Base-by-base conservation (phyloP, 306 rosid genomes). In the Glycyrrhiza uralensis region DNA sequence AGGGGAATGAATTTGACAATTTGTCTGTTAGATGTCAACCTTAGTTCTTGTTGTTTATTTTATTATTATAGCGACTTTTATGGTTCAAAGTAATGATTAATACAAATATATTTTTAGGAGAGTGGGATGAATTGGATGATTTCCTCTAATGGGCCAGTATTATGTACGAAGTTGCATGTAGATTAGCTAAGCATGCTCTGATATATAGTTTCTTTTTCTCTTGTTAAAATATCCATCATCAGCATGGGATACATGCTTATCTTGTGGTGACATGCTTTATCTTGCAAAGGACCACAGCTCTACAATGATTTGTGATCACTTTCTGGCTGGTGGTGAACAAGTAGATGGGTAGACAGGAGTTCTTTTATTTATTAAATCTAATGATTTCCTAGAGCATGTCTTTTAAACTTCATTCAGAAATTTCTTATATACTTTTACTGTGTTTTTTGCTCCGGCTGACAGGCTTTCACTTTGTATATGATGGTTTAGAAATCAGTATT, bases 391-490 rank as follows among this genome's bases (percentile, higher is more conserved):
- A 42, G 24, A 74, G 15, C 54, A 15, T 38, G 23, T 55, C 19
- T 71, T 71, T 66, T 65, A 60, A 61, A 61, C 63, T 69, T 56
- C 18, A 2, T 45, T 52, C 23, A 24, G 30, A 64, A 63, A 69
- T 61, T 68, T 29, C 29, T 42, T 13, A 28, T 55, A 17, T 51
- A 51, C 33, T 70, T 39, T 26, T 22, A 36, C 58, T 19, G 10
- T 71, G 75, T 45, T 69, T 14, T 35, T 36, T 32, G 2, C 30
- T 20, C 23, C 28, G 42, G 20, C 22, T 50, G 13, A 17, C 45
- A 17, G 41, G 42, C 33, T 51, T 61, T 51, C 23, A 42, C 49
- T 38, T 41, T 74, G 15, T 39, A 5, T 13, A 14, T 58, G 75
- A 38, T 39, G 15, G 6, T 58, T 30, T 46, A 30, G 51, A 69